phyloP scores from a whole-genome alignment of 139 green algal species.

The Chlorella sp. region DNA sequence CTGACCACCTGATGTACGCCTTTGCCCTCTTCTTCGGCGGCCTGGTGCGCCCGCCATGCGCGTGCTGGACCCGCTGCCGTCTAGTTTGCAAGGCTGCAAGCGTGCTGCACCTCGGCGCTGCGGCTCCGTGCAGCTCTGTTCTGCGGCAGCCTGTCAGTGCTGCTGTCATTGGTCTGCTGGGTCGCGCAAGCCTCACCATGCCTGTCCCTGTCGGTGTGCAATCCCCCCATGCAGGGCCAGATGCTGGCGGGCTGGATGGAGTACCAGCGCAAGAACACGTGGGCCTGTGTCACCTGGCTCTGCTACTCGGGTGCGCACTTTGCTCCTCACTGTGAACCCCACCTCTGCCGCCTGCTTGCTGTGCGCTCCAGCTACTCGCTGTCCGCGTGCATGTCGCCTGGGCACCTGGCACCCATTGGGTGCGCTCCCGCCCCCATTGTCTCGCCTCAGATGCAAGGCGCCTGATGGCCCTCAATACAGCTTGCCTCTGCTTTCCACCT shows the following conservation, averaged over 20 bases:
- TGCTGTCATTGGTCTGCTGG: too few species aligned
- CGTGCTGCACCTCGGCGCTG: too few species aligned
- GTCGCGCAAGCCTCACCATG: too few species aligned
- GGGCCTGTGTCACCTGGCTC: conserved; percentile 17
- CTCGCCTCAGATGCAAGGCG: neutral
- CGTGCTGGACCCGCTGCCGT: too few species aligned
- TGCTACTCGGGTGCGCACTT: neutral
- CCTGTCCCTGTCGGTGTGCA: too few species aligned
- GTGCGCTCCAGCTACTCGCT: too few species aligned
- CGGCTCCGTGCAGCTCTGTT: too few species aligned
- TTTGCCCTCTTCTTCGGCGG: conserved; percentile 12
- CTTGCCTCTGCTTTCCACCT: neutral
- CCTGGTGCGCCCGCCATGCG: neutral
- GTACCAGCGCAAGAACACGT: conserved; percentile 24
- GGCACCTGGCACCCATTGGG: too few species aligned
- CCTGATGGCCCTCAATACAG: neutral
- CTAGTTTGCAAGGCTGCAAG: neutral
- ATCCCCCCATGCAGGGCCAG: neutral
- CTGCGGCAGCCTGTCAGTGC: too few species aligned
- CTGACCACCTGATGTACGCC: conserved; percentile 16
- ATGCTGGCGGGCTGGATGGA: conserved; percentile 13
- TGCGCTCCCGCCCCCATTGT: too few species aligned
- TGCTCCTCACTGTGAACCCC: too few species aligned
- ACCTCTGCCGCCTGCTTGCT: neutral
- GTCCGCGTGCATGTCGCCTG: too few species aligned